Evolutionary conservation across 352 stramenopile genomes (phyloP).

Genomic region (Saprolegnia parasitica): DNA sequence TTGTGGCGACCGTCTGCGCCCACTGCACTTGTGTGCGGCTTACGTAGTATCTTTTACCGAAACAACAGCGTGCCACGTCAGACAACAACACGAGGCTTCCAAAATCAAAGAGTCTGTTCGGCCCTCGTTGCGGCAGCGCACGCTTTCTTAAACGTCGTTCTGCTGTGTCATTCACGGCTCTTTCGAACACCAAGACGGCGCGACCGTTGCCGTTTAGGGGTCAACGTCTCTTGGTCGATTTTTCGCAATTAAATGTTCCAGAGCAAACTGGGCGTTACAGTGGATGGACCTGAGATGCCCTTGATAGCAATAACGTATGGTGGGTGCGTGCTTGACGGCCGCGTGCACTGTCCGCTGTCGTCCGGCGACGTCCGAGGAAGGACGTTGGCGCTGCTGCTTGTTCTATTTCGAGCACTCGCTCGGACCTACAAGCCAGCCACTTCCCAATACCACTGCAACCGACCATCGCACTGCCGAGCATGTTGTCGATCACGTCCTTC

Average conservation of each 20-base stretch:
- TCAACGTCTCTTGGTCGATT: not conserved
- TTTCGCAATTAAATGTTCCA: not conserved
- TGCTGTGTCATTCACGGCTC: too few species aligned
- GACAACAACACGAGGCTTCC: too few species aligned
- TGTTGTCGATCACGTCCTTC: constrained; percentile 80
- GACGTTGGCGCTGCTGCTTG: constrained; percentile 5
- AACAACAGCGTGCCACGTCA: too few species aligned
- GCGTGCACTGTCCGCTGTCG: too few species aligned
- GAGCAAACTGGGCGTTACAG: not conserved
- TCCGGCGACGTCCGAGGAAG: not conserved
- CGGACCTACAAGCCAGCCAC: not conserved
- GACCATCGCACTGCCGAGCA: constrained; percentile 28
- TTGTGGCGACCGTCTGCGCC: too few species aligned
- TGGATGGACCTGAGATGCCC: not conserved
- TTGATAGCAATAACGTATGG: not conserved
- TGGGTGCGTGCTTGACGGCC: not conserved
- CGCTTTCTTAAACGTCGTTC: too few species aligned
- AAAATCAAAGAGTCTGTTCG: too few species aligned
- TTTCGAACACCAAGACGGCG: not conserved
- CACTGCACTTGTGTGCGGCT: too few species aligned
- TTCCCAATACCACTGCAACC: not conserved
- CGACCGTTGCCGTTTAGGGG: not conserved
- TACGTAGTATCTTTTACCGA: too few species aligned
- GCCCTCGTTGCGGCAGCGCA: too few species aligned
- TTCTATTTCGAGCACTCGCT: not conserved